phyloP scores from a whole-genome alignment of 2,329 filamentous ascomycete species.

The Neurospora sp. region DNA sequence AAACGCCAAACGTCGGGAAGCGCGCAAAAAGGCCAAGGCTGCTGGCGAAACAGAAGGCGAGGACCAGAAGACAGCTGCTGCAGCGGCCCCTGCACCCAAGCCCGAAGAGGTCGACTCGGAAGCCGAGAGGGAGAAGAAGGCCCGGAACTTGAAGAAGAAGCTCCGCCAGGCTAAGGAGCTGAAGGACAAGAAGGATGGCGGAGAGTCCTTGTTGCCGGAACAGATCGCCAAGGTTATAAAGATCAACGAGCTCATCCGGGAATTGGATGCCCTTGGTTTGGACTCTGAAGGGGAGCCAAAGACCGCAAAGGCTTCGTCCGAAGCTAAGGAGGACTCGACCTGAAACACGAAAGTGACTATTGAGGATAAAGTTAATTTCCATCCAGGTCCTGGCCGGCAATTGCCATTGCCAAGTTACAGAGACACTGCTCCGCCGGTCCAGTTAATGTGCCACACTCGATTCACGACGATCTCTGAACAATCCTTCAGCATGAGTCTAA shows the following conservation, averaged over 20 bases:
- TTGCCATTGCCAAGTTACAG: background rate
- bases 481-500: background rate
- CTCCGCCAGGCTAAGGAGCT: slow-evolving; percentile 86
- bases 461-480: background rate
- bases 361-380: background rate
- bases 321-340: slow-evolving; percentile 2
- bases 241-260: slow-evolving; percentile 85
- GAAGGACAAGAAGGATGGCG: slow-evolving; percentile 81
- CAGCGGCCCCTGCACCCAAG: slow-evolving; percentile 20
- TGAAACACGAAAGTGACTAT: background rate
- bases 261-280: slow-evolving; percentile 78
- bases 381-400: background rate
- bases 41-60: slow-evolving; percentile 55
- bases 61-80: slow-evolving; percentile 27
- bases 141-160: slow-evolving; percentile 86
- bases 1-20: slow-evolving; percentile 68
- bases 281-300: slow-evolving; percentile 63
- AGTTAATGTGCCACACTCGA: background rate
- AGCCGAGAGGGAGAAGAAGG: slow-evolving; percentile 83
- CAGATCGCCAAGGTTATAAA: slow-evolving; percentile 97
- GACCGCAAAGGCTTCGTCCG: slow-evolving; percentile 3
- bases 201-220: slow-evolving; percentile 76
- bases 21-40: slow-evolving; percentile 44
- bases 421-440: background rate
- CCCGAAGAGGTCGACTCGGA: slow-evolving; percentile 53